Evolutionary conservation across 140 eudicot species (phyloP).

Genomic region (Cichorium intybus): DNA sequence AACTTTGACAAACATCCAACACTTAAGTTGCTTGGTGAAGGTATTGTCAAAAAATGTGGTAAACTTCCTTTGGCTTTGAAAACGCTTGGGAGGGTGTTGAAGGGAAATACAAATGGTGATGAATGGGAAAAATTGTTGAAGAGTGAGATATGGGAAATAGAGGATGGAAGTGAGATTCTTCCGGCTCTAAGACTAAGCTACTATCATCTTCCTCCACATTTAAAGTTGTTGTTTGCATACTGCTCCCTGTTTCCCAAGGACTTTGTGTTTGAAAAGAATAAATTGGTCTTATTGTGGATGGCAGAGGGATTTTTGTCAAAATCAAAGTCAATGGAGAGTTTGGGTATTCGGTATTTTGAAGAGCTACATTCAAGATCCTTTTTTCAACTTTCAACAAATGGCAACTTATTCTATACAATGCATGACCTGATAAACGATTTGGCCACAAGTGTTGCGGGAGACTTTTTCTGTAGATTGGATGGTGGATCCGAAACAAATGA

Average conservation of each 20-base stretch:
- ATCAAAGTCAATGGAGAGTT: too few species aligned
- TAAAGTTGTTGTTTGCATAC: constrained; percentile 31
- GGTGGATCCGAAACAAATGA: too few species aligned
- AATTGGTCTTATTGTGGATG: too few species aligned
- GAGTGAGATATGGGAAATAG: neutral
- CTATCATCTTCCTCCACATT: constrained; percentile 16
- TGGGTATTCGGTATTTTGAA: too few species aligned
- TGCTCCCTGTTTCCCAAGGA: constrained; percentile 28
- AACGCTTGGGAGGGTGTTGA: neutral
- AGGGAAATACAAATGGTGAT: neutral
- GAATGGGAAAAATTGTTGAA: neutral
- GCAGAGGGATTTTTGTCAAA: too few species aligned
- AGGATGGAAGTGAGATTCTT: constrained; percentile 9
- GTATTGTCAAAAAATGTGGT: neutral
- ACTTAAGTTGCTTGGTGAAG: neutral
- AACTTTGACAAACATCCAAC: neutral
- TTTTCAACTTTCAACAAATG: too few species aligned
- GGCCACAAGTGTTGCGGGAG: too few species aligned
- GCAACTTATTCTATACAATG: too few species aligned
- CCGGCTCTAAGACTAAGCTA: constrained; percentile 31
- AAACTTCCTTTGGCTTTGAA: constrained; percentile 1
- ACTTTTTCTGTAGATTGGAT: neutral
- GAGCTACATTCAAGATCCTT: too few species aligned
- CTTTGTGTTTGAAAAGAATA: neutral
- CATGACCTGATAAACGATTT: too few species aligned